Base-by-base conservation (phyloP, 2,329 filamentous ascomycete species). In the Decorospora gaudefroyi region DNA sequence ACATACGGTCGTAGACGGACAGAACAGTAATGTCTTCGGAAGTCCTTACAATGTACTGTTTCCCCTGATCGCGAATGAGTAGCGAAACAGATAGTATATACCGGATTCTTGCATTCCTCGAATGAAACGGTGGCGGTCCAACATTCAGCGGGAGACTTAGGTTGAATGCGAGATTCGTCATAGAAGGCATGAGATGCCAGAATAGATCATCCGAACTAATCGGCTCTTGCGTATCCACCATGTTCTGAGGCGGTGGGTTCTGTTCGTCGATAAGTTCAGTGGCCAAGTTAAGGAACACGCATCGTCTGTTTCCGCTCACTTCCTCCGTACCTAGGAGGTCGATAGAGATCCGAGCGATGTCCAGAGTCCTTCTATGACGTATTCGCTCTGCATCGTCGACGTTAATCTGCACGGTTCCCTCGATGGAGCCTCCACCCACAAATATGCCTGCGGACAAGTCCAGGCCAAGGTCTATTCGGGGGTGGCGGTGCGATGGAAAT, bases 281-380 rank as follows among this genome's bases (percentile, higher is more conserved):
- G 3, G 74, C 76, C 9, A 81, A 65, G 23, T 76, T 74, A 23
- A 80, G 64, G 52, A 81, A 81, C 10, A 78, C 73, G 26, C 71
- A 71, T 53, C 72, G 69, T 50, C 72, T 73, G 32, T 69, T 70
- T 13, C 71, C 71, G 40, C 62, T 69, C 46, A 76, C 70, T 55
- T 81, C 78, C 62, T 80, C 78, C 13, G 78, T 67, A 1, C 78
- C 78, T 41, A 81, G 61, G 15, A 81, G 63, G 51, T 79, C 77
- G 16, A 80, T 68, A 2, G 75, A 76, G 46, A 80, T 71, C 23
- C 74, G 71, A 9, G 72, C 74, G 34, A 81, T 71, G 26, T 73
- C 73, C 17, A 81, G 55, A 25, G 69, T 69, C 41, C 69, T 66
- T 51, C 72, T 71, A 44, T 74, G 71, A 44, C 73, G 65, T 47